A percentile compares a stretch with the other conserved stretches of the same genome.
Conservation (phyloP, 2,329 filamentous ascomycete species). For the Colletotrichum incanum region DNA sequence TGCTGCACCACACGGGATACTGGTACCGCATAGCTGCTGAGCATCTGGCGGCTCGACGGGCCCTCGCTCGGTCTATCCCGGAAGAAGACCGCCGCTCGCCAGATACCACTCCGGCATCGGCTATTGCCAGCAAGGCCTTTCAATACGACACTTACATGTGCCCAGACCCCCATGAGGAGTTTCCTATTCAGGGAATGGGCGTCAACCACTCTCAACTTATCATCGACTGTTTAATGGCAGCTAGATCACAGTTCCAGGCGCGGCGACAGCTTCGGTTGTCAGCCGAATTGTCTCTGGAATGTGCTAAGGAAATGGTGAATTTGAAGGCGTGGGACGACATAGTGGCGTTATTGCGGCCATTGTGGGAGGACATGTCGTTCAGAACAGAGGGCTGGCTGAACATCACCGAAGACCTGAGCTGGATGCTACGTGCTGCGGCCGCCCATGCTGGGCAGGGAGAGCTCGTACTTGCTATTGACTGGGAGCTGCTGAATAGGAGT, state of each 20-base stretch:
- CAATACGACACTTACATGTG: constrained; percentile 78
- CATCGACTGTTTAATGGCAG: constrained; percentile 65
- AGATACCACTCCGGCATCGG: constrained; percentile 62
- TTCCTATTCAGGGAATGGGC: constrained; percentile 65
- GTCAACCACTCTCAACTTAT: constrained; percentile 72
- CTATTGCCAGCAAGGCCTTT: constrained; percentile 66
- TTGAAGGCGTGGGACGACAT: constrained; percentile 68
- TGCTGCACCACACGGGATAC: constrained; percentile 77
- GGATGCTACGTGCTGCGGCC: constrained; percentile 73
- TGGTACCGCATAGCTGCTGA: constrained; percentile 75
- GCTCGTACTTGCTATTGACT: constrained; percentile 74
- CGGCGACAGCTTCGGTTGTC: constrained; percentile 68
- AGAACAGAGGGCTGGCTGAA: constrained; percentile 73
- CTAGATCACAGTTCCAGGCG: constrained; percentile 68
- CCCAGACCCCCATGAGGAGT: constrained; percentile 74
- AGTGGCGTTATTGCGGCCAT: constrained; percentile 67
- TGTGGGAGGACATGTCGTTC: constrained; percentile 72
- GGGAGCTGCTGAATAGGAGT: constrained; percentile 75
- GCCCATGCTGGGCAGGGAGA: constrained; percentile 66
- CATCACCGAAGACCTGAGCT: constrained; percentile 73
- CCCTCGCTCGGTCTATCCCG: constrained; percentile 70
- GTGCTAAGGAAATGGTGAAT: constrained; percentile 69
- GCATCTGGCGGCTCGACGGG: constrained; percentile 69
- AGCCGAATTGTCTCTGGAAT: constrained; percentile 71
- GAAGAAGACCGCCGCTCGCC: constrained; percentile 72